phyloP scores from a whole-genome alignment of 805 yeast genomes.

The Sugiyamaella lignohabitans region DNA sequence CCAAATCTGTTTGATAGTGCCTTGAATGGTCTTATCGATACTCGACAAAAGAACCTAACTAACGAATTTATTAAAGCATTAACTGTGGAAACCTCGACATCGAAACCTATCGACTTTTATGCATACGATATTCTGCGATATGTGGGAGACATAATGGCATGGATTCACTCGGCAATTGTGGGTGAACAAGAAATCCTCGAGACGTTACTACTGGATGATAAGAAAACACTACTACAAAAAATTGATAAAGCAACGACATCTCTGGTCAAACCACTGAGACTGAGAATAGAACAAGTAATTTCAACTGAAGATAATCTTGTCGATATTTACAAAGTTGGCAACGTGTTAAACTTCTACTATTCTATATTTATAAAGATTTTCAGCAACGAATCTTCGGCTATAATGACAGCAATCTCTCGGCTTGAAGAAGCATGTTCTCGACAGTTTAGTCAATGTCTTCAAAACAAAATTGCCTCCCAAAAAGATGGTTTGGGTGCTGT shows the following conservation, averaged over 20 bases:
- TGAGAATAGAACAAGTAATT: constrained; percentile 62
- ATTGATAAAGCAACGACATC: constrained; percentile 47
- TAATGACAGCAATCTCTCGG: constrained; percentile 22
- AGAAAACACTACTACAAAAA: constrained; percentile 16
- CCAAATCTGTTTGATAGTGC: constrained; percentile 48
- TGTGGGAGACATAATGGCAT: constrained; percentile 82
- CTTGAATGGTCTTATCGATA: constrained; percentile 54
- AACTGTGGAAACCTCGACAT: constrained; percentile 24
- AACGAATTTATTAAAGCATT: constrained; percentile 55
- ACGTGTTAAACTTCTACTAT: constrained; percentile 59
- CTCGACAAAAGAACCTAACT: constrained; percentile 56
- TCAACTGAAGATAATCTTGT: constrained; percentile 56
- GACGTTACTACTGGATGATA: constrained; percentile 42
- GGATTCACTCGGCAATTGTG: constrained; percentile 76
- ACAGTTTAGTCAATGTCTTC: constrained; percentile 37
- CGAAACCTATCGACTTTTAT: constrained; percentile 52
- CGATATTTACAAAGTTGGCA: constrained; percentile 51
- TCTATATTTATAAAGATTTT: constrained; percentile 49
- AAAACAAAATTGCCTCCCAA: constrained; percentile 33
- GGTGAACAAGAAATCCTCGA: constrained; percentile 76
- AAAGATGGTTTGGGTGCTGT: constrained; percentile 29
- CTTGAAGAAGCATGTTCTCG: constrained; percentile 35
- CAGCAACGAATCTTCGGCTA: constrained; percentile 22
- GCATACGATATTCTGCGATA: constrained; percentile 78
- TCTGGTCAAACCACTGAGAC: constrained; percentile 53